Percentiles rank a stretch among this genome's conserved stretches.
phyloP scores from a whole-genome alignment of 495 filamentous ascomycete species.

The Copromyces sp. region DNA sequence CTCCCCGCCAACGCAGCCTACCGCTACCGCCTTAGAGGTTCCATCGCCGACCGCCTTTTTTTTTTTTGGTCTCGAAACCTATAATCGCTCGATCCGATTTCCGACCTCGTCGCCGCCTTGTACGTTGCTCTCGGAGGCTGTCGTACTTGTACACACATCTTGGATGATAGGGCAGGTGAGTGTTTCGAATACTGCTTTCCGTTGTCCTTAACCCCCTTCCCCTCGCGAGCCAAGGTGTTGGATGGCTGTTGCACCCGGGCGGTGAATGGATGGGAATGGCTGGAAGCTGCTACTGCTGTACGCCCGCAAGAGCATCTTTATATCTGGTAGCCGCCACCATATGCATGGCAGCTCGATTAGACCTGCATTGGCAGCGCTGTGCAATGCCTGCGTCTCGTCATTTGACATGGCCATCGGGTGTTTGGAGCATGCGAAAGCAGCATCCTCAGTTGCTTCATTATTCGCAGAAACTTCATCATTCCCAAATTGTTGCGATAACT shows the following conservation, averaged over 20 bases:
- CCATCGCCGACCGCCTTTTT: neutral
- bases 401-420: neutral
- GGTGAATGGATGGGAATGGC: neutral
- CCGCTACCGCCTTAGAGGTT: neutral
- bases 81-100: neutral
- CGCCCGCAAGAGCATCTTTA: neutral
- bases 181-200: neutral
- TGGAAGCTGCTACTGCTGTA: neutral
- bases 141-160: neutral
- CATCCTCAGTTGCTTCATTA: neutral
- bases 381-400: neutral
- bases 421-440: neutral
- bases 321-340: neutral
- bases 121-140: neutral
- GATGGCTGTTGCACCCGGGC: neutral
- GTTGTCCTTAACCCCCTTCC: neutral
- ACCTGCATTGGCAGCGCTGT: neutral
- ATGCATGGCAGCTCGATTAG: neutral
- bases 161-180: neutral
- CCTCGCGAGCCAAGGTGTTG: neutral
- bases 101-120: neutral
- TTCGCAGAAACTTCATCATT: neutral
- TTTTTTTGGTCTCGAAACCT: neutral
- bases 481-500: neutral
- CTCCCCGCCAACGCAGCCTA: neutral